Evolutionary conservation across 139 green algal genomes (phyloP), one percentile per base, ranked within the genome.

Genomic region (Raphidocelis subcapitata): DNA sequence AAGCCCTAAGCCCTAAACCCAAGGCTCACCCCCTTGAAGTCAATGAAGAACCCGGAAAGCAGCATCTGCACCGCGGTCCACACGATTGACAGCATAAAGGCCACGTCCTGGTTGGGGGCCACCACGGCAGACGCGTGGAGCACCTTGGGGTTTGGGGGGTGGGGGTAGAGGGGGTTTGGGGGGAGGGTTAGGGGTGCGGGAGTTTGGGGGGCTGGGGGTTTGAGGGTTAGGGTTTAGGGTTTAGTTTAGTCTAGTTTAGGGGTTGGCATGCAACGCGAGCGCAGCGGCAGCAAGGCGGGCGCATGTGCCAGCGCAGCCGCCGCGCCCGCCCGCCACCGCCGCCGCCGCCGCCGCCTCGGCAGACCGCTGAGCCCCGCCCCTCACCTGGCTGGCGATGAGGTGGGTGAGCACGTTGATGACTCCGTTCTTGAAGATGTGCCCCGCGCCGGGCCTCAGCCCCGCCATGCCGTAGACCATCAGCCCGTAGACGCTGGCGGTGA

Each of bases 401-500:
- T 28, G 18, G 12, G 18, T 28, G 24, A 61, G 54, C 12, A 14
- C 18, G 54, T 28, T 29, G 54, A 61, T 28, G 54, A 61, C 5
- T 8, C 24, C 54, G 24, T 5, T 61, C 54, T 28, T 29, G 54
- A 61, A 10, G 24, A 61, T 29, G 12, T 8, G 54, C 24, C 8
- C 23, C 24, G 54, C 54, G 54, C 54, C 54, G 54, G 5, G 23
- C 12, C 54, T 14, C 54, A 61, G n/a, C 24, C 78, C 78, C 24
- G 67, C 68, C 65, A 84, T 61, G 24, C 78, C 78, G 46, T 84
- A 84, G 23, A 72, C 72, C 15, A 69, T 51, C 60, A 80, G 31
- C 20, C 36, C 61, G 51, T 73, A 77, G 24, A 72, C 64, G 32
- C 74, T 20, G 46, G 72, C 62, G 66, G 78, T 77, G 37, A 78